Percentiles rank a stretch among this genome's conserved stretches.
phyloP scores from a whole-genome alignment of 768 basidiomycete genomes.

The Polyporus arcularius region DNA sequence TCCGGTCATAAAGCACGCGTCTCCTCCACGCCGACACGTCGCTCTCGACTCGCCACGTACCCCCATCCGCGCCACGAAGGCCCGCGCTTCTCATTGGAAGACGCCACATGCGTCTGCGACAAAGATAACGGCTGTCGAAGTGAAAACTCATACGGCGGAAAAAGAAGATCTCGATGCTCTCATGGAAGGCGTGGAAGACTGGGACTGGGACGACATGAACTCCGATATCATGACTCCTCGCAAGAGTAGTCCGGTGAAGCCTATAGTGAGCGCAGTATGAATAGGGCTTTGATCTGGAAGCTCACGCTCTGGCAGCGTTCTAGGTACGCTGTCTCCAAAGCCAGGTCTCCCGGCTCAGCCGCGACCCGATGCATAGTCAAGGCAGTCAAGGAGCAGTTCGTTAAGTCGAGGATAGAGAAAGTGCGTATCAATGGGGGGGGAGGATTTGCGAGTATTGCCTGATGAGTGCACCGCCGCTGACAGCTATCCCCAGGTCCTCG shows the following conservation, averaged over 20 bases:
- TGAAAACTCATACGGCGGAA: neutral
- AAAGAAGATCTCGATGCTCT: slow-evolving; percentile 50
- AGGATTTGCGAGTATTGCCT: slow-evolving; percentile 44
- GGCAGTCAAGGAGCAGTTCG: slow-evolving; percentile 38
- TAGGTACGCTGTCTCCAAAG: neutral
- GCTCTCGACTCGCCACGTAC: slow-evolving; percentile 8
- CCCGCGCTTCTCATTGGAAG: neutral
- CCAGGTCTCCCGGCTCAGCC: slow-evolving; percentile 28
- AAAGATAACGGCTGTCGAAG: neutral
- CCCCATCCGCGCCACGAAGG: neutral
- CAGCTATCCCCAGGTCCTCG: slow-evolving; percentile 45
- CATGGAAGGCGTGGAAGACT: slow-evolving; percentile 66
- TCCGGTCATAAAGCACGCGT: slow-evolving; percentile 34
- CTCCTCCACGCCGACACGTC: slow-evolving; percentile 13
- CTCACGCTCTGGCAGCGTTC: neutral
- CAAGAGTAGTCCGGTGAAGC: slow-evolving; percentile 36
- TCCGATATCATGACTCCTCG: slow-evolving; percentile 52
- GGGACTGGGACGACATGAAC: slow-evolving; percentile 68
- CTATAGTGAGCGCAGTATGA: neutral
- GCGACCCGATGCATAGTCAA: slow-evolving; percentile 62
- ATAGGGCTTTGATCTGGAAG: too few relatives aligned
- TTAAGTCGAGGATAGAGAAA: too few relatives aligned
- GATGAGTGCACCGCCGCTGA: neutral
- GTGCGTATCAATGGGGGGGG: slow-evolving; percentile 23
- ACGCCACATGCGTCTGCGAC: neutral